Conservation (phyloP, 495 filamentous ascomycete genomes). For the Tuber umbilicatum region DNA sequence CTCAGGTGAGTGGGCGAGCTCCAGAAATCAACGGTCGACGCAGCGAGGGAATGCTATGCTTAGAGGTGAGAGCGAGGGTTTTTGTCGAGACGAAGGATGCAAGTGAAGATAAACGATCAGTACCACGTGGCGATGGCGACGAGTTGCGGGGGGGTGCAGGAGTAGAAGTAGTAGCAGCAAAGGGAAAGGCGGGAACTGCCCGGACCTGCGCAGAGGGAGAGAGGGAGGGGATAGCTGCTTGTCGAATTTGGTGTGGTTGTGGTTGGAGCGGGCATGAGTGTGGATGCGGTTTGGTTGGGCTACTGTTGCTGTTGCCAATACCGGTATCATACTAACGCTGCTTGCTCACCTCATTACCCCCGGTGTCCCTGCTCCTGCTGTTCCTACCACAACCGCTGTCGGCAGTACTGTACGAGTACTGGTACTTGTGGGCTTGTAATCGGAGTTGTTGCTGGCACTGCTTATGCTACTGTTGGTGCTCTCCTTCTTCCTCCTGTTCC, state of each 20-base stretch:
- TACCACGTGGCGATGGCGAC: constrained; percentile 42
- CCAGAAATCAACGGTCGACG: constrained; percentile 6
- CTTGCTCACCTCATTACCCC: too few relatives aligned
- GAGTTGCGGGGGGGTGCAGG: constrained; percentile 39
- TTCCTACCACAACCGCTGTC: neutral
- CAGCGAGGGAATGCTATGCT: constrained; percentile 23
- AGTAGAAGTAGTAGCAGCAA: constrained; percentile 30
- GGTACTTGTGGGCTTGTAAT: neutral
- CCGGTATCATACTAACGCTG: neutral
- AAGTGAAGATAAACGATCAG: constrained; percentile 41
- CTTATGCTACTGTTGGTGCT: neutral
- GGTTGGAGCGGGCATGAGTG: neutral
- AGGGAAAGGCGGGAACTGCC: constrained; percentile 34
- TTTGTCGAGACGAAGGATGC: constrained; percentile 42
- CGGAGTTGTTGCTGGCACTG: neutral
- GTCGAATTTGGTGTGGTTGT: constrained; percentile 1
- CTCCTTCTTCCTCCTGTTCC: neutral
- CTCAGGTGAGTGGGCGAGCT: constrained; percentile 13
- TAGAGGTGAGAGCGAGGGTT: constrained; percentile 33
- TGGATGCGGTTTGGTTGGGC: neutral
- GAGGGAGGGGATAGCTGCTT: neutral
- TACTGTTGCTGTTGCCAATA: neutral
- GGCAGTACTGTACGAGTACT: neutral
- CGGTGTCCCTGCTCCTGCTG: neutral
- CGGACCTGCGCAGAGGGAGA: constrained; percentile 28